Base-by-base conservation (phyloP, 2,329 filamentous ascomycete species). In the Cercospora nicotianae region DNA sequence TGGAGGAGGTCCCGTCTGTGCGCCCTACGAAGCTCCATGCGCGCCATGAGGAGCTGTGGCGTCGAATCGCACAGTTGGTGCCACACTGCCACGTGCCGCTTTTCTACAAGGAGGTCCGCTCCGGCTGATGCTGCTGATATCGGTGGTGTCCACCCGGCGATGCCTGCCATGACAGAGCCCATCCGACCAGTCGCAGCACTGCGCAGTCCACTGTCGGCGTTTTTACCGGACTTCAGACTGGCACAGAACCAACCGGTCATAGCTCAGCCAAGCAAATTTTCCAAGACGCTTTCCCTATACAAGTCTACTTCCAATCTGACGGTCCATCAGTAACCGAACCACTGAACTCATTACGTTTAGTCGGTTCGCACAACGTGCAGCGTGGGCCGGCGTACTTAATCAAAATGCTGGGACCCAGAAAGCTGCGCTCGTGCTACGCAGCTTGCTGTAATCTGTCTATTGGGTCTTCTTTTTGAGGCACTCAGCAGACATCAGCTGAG, bases 351-450 rank as follows among this genome's bases (percentile, higher is more conserved):
- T 65, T 65, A 60, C 57, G 63, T 55, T 60, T 65, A 51, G 42
- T 4, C 57, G 55, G 36, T 39, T 51, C 55, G 23, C 55, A 28
- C 63, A 18, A 53, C 28, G 23, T 60, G 39, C 58, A 60, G 39
- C 55, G 63, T 31, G 28, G 33, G 63, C 28, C 63, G 48, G 48
- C 48, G 66, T 68, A 68, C 66, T 68, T 65, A 65, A 61, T 61
- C 62, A 65, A 64, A 68, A 58, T 33, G 58, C 60, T 65, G 62
- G 30, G 66, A 58, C 62, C 62, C 63, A 59, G 65, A 63, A 63
- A 63, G 45, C 42, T 48, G 36, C 60, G 60, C 65, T 63, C 60
- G 65, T 60, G 65, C 60, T 30, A 48, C 51, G 20, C 51, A 51
- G 59, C 36, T 63, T 67, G 60, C 60, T 45, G 26, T 42, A 39